Evolutionary conservation across 2,329 filamentous ascomycete genomes (phyloP), one percentile per base, ranked within the genome.

Genomic region (Fusarium lyarnte): DNA sequence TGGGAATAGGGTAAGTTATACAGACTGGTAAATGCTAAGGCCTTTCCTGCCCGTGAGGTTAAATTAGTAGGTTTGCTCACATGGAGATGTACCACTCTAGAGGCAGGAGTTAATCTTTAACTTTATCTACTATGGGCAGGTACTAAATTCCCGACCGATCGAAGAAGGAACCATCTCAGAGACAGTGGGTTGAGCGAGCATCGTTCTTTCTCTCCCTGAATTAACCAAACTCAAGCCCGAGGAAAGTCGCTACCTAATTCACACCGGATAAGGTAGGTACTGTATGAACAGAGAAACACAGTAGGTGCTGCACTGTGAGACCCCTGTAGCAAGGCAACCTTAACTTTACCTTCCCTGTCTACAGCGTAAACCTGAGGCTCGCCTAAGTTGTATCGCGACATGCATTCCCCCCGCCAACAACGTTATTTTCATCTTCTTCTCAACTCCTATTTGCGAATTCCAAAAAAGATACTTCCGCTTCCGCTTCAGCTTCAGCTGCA

Each of bases 291-390:
- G 16, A 43, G 19, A 45, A 21, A 55, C 10, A 55, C 19, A 14
- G 41, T 23, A 73, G 39, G 53, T 43, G 43, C 49, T 38, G 43
- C 43, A 55, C 49, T 13, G 47, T 47, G 49, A 51, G 46, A 69
- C 66, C 70, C 69, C 60, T 74, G 72, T 69, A 66, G n/a, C 55
- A 25, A 49, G 43, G 43, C 38, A 63, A 42, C 43, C 43, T 72
- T 65, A 72, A 72, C 69, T 70, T 70, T 70, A 65, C 58, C 53
- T 69, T 43, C 45, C 66, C 39, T 55, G 47, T 45, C 33, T 53
- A 38, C 58, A 47, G 57, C 52, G 35, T 66, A 61, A 70, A 72
- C 66, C 70, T 73, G 70, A 73, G 62, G 70, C 58, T 73, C 70
- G 70, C 62, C 61, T 71, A 67, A 68, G 57, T 63, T 58, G 66